Evolutionary conservation across 306 rosid genomes (phyloP).

Genomic region (Prunus dulcis): DNA sequence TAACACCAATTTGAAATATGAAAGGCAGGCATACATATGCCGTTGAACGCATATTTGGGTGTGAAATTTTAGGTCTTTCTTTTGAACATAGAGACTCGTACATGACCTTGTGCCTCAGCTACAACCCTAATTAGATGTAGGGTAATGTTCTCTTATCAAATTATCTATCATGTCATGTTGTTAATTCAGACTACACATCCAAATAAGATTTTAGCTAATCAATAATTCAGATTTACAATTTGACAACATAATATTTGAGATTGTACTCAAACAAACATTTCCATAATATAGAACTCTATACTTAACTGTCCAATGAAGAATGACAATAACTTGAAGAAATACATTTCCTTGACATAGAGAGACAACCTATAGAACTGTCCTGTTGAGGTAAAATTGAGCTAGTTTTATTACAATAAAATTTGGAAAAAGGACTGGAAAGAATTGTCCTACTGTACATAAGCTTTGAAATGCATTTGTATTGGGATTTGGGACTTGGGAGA

Average conservation of each 20-base stretch:
- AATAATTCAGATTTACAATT: background rate
- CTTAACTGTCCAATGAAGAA: background rate
- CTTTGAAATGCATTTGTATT: background rate
- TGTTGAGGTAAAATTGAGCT: background rate
- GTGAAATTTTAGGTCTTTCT: background rate
- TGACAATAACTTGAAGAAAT: background rate
- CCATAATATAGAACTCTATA: background rate
- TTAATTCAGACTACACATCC: background rate
- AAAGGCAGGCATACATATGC: background rate
- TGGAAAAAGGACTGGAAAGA: background rate
- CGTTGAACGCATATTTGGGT: background rate
- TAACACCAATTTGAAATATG: background rate
- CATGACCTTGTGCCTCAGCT: background rate
- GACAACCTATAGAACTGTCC: background rate
- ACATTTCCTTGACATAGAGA: background rate
- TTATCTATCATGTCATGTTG: no score
- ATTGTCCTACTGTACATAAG: constrained; percentile 25
- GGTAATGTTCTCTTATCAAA: background rate
- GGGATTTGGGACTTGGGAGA: constrained; percentile 15
- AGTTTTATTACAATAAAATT: constrained; percentile 2
- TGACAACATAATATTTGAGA: background rate
- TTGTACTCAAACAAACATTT: background rate
- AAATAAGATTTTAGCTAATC: background rate
- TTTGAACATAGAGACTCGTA: background rate
- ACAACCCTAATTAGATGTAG: background rate